A percentile compares a stretch with the other conserved stretches of the same genome.
Evolutionary conservation across 164 flowering plant species (phyloP).

Genomic region (Sedum album): DNA sequence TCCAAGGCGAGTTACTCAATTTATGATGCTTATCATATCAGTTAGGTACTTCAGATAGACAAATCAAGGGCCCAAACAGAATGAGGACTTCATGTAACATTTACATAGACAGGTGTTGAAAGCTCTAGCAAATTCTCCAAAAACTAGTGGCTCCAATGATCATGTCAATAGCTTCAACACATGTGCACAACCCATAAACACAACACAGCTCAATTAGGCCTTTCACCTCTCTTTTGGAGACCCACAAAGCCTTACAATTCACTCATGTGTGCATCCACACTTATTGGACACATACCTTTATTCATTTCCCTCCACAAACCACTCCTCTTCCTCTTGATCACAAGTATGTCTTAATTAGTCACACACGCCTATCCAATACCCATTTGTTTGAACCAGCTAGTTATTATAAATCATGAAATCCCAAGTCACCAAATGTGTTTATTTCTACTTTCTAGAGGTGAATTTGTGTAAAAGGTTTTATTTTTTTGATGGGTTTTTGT

Average conservation of each 20-base stretch:
- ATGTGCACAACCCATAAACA: not conserved
- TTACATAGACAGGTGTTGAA: not conserved
- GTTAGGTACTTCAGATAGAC: not conserved
- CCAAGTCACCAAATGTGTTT: not conserved
- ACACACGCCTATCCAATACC: not conserved
- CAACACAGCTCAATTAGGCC: not conserved
- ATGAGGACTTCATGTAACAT: not conserved
- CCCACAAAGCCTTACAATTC: not conserved
- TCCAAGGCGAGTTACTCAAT: not conserved
- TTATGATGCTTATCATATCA: not conserved
- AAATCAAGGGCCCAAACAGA: not conserved
- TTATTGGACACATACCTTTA: not conserved
- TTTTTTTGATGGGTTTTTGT: not conserved
- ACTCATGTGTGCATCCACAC: conserved; percentile 1
- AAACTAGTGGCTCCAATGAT: not conserved
- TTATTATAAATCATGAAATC: not conserved
- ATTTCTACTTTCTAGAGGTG: not conserved
- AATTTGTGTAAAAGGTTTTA: not conserved
- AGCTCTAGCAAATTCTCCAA: not conserved
- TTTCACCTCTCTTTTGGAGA: not conserved
- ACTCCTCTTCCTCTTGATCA: no score
- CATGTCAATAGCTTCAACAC: not conserved
- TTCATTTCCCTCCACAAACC: not conserved
- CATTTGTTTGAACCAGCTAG: no score
- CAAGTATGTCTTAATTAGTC: not conserved